Percentiles rank a stretch among this genome's conserved stretches.
phyloP scores from a whole-genome alignment of 768 basidiomycete species.

The Boletus vinaceobasis region DNA sequence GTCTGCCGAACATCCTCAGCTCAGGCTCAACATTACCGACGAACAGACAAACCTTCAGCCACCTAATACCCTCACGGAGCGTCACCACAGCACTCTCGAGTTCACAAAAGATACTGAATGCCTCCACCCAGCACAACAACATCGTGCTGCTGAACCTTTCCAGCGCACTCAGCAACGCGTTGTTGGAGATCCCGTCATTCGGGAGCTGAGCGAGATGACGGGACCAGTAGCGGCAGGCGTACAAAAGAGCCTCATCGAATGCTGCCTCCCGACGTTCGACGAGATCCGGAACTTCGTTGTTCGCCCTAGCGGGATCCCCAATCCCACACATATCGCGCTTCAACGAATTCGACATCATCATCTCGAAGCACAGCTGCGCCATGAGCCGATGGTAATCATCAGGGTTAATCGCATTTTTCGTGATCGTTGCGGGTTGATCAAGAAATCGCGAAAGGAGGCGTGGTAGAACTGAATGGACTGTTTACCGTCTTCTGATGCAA shows the following conservation, averaged over 20 bases:
- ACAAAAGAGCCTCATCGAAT: slow-evolving; percentile 15
- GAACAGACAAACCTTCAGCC: slow-evolving; percentile 10
- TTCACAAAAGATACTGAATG: slow-evolving; percentile 17
- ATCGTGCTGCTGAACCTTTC: slow-evolving; percentile 10
- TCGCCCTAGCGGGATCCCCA: slow-evolving; percentile 13
- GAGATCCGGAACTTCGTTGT: slow-evolving; percentile 18
- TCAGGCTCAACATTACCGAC: neutral
- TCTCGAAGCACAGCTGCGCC: slow-evolving; percentile 18
- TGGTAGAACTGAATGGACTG: slow-evolving; percentile 23
- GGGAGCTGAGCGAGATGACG: slow-evolving; percentile 15
- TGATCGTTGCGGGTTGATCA: slow-evolving; percentile 16
- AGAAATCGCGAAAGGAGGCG: slow-evolving; percentile 21
- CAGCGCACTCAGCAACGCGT: slow-evolving; percentile 8
- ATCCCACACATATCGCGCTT: slow-evolving; percentile 22
- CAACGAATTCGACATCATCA: slow-evolving; percentile 19
- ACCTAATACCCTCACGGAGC: slow-evolving; percentile 11
- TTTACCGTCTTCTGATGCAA: slow-evolving; percentile 18
- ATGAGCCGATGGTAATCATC: slow-evolving; percentile 15
- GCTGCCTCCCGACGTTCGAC: slow-evolving; percentile 8
- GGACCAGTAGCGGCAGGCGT: slow-evolving; percentile 21
- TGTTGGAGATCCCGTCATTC: slow-evolving; percentile 1
- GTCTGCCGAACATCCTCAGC: slow-evolving; percentile 4
- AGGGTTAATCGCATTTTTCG: slow-evolving; percentile 10
- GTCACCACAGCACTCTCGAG: slow-evolving; percentile 14
- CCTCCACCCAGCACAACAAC: slow-evolving; percentile 19